A percentile compares a stretch with the other conserved stretches of the same genome.
Evolutionary conservation across 2,329 filamentous ascomycete species (phyloP).

Genomic region (Alternaria incomplexa): DNA sequence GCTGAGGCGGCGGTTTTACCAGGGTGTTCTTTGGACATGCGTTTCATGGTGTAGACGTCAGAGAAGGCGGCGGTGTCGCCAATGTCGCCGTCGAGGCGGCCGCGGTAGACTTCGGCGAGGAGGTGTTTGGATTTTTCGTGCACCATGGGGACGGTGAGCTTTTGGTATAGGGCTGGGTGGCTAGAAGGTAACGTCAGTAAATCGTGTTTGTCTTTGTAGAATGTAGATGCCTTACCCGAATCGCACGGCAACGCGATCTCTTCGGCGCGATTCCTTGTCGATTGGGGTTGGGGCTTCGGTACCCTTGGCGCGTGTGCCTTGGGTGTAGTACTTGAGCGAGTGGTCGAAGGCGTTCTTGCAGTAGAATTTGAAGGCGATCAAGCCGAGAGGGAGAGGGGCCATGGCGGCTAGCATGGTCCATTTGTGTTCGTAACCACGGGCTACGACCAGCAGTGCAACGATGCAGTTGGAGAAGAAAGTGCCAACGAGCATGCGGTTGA

Average conservation of each 20-base stretch:
- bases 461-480: conserved; percentile 79
- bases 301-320: conserved; percentile 62
- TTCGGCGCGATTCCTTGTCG: conserved; percentile 53
- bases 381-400: conserved; percentile 76
- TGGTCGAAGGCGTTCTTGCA: conserved; percentile 78
- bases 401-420: conserved; percentile 69
- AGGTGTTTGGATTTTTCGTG: conserved; percentile 87
- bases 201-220: too few relatives aligned
- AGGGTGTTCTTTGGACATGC: conserved; percentile 70
- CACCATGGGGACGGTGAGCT: conserved; percentile 93
- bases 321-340: conserved; percentile 81
- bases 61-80: conserved; percentile 74
- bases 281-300: conserved; percentile 51
- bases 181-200: conserved; percentile 40
- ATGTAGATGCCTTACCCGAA: conserved; percentile 60
- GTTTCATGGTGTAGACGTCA: conserved; percentile 79
- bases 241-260: conserved; percentile 73
- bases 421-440: conserved; percentile 59
- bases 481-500: conserved; percentile 90
- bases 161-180: conserved; percentile 87
- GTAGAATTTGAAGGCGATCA: conserved; percentile 86
- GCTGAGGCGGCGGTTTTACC: conserved; percentile 55
- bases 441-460: conserved; percentile 76
- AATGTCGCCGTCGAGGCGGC: conserved; percentile 70
- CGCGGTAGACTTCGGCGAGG: conserved; percentile 83